Conservation (phyloP, 192 early-diverging fungal genomes). For the Helicostylum pulchrum region DNA sequence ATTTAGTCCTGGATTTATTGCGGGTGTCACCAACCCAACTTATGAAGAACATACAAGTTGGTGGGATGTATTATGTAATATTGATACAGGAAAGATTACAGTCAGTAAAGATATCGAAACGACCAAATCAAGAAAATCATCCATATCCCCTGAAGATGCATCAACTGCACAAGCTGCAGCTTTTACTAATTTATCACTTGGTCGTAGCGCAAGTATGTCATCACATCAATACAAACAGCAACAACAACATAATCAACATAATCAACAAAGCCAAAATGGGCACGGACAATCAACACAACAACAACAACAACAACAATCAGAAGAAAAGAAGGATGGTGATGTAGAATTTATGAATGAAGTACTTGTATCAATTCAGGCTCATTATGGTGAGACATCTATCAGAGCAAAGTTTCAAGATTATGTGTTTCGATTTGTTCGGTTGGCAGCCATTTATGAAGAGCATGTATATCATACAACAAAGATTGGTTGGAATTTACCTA, state of each 20-base stretch:
- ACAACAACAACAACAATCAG: not conserved
- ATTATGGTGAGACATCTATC: slow-evolving; percentile 83
- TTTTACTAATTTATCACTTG: not conserved
- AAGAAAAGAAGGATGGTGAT: slow-evolving; percentile 9
- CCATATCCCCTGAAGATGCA: slow-evolving; percentile 3
- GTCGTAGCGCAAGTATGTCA: not conserved
- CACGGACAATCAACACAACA: no score
- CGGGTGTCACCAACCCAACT: slow-evolving; percentile 93
- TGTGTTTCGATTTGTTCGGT: slow-evolving; percentile 77
- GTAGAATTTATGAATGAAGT: slow-evolving; percentile 13
- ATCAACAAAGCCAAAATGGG: no score
- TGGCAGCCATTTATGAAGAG: slow-evolving; percentile 75
- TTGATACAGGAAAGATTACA: slow-evolving; percentile 90
- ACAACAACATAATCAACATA: not conserved
- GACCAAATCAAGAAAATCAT: slow-evolving; percentile 2
- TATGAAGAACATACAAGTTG: slow-evolving; percentile 90
- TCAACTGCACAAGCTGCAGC: not conserved
- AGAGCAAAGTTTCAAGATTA: slow-evolving; percentile 87
- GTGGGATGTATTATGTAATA: slow-evolving; percentile 97
- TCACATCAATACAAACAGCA: slow-evolving; percentile 8
- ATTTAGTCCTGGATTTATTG: slow-evolving; percentile 82
- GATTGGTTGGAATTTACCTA: slow-evolving; percentile 39
- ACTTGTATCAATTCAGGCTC: slow-evolving; percentile 67
- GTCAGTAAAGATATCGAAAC: slow-evolving; percentile 70
- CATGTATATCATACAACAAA: slow-evolving; percentile 60